These are phyloP conservation scores for Babesia caballi DNA, from an alignment of 169 alveolate species.

Conservation along the genomic window DNA sequence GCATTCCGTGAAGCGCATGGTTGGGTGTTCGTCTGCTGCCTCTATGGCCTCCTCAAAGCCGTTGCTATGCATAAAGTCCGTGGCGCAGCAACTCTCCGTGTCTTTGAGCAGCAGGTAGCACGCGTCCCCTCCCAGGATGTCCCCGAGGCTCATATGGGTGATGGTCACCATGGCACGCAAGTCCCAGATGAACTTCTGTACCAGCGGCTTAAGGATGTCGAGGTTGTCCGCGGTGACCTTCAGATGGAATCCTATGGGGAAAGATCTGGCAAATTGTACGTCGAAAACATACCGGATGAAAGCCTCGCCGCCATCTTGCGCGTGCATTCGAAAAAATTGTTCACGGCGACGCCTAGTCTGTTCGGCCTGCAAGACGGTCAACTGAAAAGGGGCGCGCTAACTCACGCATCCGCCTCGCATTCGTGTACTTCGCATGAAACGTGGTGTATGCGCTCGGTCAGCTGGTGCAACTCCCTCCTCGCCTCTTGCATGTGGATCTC, in stretches of 20 bases:
- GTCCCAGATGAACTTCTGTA: neutral
- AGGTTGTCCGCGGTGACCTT: neutral
- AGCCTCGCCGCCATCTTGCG: neutral
- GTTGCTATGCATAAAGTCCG: neutral
- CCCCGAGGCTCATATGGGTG: slow-evolving; percentile 28
- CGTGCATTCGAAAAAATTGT: neutral
- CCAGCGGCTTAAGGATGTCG: neutral
- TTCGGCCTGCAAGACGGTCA: neutral
- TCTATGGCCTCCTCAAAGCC: too few relatives aligned
- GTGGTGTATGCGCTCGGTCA: neutral
- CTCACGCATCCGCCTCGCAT: neutral
- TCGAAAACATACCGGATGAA: neutral
- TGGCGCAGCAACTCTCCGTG: slow-evolving; percentile 17
- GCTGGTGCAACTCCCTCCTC: neutral
- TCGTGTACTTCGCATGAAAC: neutral
- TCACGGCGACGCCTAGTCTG: neutral
- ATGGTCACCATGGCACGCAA: neutral
- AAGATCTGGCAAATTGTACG: neutral
- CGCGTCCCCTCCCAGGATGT: slow-evolving; percentile 11
- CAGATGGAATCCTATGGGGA: neutral
- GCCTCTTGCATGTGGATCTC: neutral
- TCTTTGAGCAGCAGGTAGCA: slow-evolving; percentile 2
- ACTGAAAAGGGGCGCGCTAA: neutral
- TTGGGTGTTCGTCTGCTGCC: too few relatives aligned
- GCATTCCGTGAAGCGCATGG: too few relatives aligned